A percentile compares a stretch with the other conserved stretches of the same genome.
Conservation (phyloP, 2,329 filamentous ascomycete genomes). For the Exserohilum rostratum region DNA sequence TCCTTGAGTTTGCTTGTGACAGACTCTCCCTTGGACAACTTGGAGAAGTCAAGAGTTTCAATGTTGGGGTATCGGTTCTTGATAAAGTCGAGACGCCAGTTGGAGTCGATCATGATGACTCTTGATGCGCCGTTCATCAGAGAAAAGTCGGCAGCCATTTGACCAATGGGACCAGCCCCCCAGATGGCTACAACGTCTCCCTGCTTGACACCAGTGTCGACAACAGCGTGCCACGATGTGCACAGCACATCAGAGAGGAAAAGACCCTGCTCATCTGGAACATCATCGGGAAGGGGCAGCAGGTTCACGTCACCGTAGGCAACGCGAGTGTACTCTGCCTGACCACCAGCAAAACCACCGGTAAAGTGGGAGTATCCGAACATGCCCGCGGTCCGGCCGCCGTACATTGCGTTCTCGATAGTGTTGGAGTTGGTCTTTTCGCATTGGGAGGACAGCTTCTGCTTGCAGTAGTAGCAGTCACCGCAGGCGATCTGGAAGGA, state of each 20-base stretch:
- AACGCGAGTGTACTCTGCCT: constrained; percentile 85
- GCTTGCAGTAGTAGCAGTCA: constrained; percentile 76
- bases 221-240: constrained; percentile 81
- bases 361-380: constrained; percentile 72
- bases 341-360: constrained; percentile 84
- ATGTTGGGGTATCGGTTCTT: constrained; percentile 69
- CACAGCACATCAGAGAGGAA: constrained; percentile 81
- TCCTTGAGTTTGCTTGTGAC: constrained; percentile 77
- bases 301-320: constrained; percentile 82
- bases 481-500: constrained; percentile 81
- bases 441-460: constrained; percentile 80
- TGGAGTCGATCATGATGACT: constrained; percentile 80
- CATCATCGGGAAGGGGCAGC: constrained; percentile 75
- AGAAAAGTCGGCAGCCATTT: constrained; percentile 73
- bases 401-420: constrained; percentile 76
- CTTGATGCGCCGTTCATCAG: constrained; percentile 74
- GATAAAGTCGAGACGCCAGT: constrained; percentile 72
- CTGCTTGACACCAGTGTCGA: constrained; percentile 80
- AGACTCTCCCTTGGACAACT: constrained; percentile 65
- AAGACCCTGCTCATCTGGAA: constrained; percentile 83
- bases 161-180: constrained; percentile 86
- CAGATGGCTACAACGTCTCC: constrained; percentile 81
- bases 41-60: constrained; percentile 72
- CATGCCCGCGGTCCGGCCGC: constrained; percentile 72
- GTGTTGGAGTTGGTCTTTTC: constrained; percentile 79